phyloP scores from a whole-genome alignment of 306 rosid genomes.

The Glycyrrhiza uralensis region DNA sequence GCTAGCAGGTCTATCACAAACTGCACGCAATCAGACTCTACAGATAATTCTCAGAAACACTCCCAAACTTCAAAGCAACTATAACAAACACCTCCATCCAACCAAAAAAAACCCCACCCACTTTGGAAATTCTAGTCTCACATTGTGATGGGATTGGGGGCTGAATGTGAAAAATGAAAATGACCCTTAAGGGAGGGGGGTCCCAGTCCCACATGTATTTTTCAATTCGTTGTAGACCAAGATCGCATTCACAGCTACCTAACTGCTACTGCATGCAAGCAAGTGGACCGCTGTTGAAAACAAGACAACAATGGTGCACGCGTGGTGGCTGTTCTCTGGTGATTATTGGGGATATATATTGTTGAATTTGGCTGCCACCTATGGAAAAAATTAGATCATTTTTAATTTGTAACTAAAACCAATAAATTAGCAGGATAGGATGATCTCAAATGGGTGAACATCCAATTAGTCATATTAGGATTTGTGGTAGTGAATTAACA shows the following conservation, averaged over 20 bases:
- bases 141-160: too few species aligned
- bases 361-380: too few species aligned
- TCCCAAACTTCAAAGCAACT: too few species aligned
- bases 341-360: neutral
- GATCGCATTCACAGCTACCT: neutral
- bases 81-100: too few species aligned
- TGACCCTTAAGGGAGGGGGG: neutral
- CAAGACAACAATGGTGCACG: neutral
- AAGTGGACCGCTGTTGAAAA: conserved; percentile 6
- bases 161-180: too few species aligned
- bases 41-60: too few species aligned
- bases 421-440: conserved; percentile 13
- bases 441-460: neutral
- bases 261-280: neutral
- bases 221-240: conserved; percentile 18
- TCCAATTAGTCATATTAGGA: neutral
- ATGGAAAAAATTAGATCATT: neutral
- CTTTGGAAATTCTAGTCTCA: too few species aligned
- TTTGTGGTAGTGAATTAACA: conserved; percentile 3
- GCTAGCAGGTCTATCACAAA: too few species aligned
- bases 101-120: too few species aligned
- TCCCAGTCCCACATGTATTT: neutral
- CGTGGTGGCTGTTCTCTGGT: neutral
- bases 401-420: neutral
- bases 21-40: too few species aligned